A percentile compares a stretch with the other conserved stretches of the same genome.
phyloP scores from a whole-genome alignment of 371 early-diverging fungal species.

The Mortierella sp. region DNA sequence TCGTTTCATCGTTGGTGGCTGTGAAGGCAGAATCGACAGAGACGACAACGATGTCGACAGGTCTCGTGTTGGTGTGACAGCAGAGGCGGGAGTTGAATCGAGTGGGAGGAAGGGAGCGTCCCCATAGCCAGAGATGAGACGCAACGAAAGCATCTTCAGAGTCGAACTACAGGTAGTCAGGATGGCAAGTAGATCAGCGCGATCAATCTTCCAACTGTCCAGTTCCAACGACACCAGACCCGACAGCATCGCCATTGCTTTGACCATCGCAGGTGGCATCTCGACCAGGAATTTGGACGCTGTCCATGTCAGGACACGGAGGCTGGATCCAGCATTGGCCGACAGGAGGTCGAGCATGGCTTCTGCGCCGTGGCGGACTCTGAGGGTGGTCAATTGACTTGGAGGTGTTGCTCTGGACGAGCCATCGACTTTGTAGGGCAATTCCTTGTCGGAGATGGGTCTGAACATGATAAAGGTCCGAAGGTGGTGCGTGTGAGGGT shows the following conservation, averaged over 20 bases:
- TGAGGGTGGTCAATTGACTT: not conserved
- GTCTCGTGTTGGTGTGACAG: not conserved
- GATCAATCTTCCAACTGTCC: not conserved
- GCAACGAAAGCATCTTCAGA: not conserved
- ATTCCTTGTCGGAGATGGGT: not conserved
- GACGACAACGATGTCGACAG: not conserved
- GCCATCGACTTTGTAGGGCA: not conserved
- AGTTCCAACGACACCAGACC: not conserved
- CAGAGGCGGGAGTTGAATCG: not conserved
- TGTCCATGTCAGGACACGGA: not conserved
- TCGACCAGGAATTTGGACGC: not conserved
- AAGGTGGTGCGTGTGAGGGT: not conserved
- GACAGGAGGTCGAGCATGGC: not conserved
- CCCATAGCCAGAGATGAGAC: not conserved
- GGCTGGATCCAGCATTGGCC: not conserved
- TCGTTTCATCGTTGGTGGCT: not conserved
- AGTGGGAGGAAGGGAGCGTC: not conserved
- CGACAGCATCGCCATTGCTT: not conserved
- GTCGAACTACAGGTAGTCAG: slow-evolving; percentile 12
- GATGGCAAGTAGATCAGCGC: slow-evolving; percentile 6
- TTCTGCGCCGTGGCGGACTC: not conserved
- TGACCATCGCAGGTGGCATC: not conserved
- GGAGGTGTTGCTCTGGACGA: not conserved
- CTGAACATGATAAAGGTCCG: not conserved
- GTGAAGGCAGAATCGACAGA: not conserved